Base-by-base conservation (phyloP, 768 basidiomycete genomes). In the Hydnomerulius pinastri region DNA sequence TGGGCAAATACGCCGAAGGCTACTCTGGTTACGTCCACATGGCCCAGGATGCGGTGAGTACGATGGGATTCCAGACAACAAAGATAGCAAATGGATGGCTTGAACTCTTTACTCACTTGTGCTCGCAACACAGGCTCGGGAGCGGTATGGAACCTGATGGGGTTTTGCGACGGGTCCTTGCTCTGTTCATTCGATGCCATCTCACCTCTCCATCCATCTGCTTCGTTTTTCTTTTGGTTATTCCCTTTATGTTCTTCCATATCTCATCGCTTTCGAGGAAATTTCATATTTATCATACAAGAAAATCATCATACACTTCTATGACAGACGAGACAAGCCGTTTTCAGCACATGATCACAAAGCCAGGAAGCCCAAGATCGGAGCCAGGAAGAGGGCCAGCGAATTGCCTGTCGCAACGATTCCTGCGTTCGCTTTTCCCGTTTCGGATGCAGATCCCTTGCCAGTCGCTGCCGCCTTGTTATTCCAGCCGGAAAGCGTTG, bases 11-110 rank as follows among this genome's bases (percentile, higher is more conserved):
- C 55, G 71, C 82, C 3, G 84, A 86, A 55, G 84, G 83, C 18
- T 82, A 85, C 57, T 68, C 80, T 32, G 84, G 82, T 53, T 90
- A 90, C 66, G 82, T 87, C 35, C 73, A 83, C 45, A 81, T 86
- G 81, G 85, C 78, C 40, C 82, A 87, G 62, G 85, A 88, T 66
- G 77, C 82, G 66, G 85, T 87, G 66, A 74, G 74, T 66, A 33
- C 33, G 33, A 50, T 48, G 50, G 43, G 54, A 56, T 48, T 56
- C 57, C 50, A 36, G 48, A 51, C 41, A 58, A 61, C 51, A 64
- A 50, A 54, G 52, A 60, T 51, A 53, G 56, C 57, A 25, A 56
- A 37, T 43, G 48, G 35, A 43, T 46, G 12, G 50, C 40, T 17
- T 55, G 45, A 51, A 53, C 58, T 60, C 56, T 64, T n/a, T 63